Conservation (phyloP, 176 grass and related monocot genomes). For the Aegilops speltoides region DNA sequence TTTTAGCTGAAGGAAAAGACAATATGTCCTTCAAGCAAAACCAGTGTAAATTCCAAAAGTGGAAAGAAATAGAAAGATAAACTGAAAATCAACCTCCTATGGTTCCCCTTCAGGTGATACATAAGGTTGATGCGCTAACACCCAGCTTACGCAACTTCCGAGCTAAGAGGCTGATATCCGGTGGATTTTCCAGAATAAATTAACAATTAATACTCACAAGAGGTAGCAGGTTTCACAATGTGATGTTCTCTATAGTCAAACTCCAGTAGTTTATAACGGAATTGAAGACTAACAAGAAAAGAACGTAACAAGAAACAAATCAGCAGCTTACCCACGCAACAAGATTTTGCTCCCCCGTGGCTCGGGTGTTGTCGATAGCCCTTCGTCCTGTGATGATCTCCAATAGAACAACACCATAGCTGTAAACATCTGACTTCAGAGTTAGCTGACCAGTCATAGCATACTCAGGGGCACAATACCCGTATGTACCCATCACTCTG, state of each 20-base stretch:
- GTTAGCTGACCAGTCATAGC: constrained; percentile 61
- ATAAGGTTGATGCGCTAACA: constrained; percentile 18
- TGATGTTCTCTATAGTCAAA: background rate
- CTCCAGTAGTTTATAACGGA: background rate
- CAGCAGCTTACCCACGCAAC: constrained; percentile 55
- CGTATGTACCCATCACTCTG: constrained; percentile 70
- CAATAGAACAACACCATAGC: constrained; percentile 57
- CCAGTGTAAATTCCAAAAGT: background rate
- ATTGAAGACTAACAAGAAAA: background rate
- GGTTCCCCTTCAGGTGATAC: constrained; percentile 14
- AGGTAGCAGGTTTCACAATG: background rate
- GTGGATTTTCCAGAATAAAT: constrained; percentile 7
- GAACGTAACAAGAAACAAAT: background rate
- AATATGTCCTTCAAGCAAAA: background rate
- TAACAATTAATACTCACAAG: background rate
- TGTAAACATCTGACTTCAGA: constrained; percentile 62
- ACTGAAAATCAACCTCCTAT: constrained; percentile 35
- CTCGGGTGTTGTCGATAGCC: constrained; percentile 56
- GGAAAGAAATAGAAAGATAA: background rate
- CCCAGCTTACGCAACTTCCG: background rate
- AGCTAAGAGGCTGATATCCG: constrained; percentile 28
- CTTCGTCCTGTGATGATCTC: constrained; percentile 57
- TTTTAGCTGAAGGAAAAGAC: background rate
- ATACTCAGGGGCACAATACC: constrained; percentile 68
- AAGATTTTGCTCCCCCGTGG: constrained; percentile 59